phyloP scores from a whole-genome alignment of 495 filamentous ascomycete genomes.

The Aspergillus steynii region DNA sequence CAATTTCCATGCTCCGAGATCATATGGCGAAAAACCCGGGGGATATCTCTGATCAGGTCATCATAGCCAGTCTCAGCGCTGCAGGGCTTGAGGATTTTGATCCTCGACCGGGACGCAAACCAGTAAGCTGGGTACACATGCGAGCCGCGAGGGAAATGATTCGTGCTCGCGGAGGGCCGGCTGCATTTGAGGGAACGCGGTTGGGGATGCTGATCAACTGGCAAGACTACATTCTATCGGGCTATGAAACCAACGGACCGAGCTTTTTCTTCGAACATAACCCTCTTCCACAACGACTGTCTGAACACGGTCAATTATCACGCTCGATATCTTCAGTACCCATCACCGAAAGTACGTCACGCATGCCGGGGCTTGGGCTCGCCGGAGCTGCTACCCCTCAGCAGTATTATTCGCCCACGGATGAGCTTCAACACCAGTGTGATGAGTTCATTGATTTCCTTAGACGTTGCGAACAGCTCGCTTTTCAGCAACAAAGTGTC shows the following conservation, averaged over 20 bases:
- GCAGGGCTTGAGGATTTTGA: conserved; percentile 45
- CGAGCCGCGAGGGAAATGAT: conserved; percentile 42
- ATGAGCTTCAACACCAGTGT: conserved; percentile 37
- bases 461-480: conserved; percentile 37
- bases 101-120: conserved; percentile 37
- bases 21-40: conserved; percentile 28
- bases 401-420: conserved; percentile 17
- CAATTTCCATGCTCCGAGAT: conserved; percentile 35
- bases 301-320: conserved; percentile 3
- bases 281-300: conserved; percentile 1
- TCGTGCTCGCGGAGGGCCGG: conserved; percentile 36
- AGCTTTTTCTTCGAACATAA: conserved; percentile 37
- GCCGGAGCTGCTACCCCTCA: conserved; percentile 7
- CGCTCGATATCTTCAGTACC: conserved; percentile 22
- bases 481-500: conserved; percentile 27
- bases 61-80: conserved; percentile 40
- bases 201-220: conserved; percentile 45
- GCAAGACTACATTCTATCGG: conserved; percentile 45
- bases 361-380: conserved; percentile 10
- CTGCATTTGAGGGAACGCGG: conserved; percentile 37
- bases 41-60: conserved; percentile 38
- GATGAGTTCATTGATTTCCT: conserved; percentile 42
- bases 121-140: conserved; percentile 43
- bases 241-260: conserved; percentile 35
- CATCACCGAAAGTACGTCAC: neutral